Evolutionary conservation across 768 basidiomycete species (phyloP).

Genomic region (Suillus bovinus): DNA sequence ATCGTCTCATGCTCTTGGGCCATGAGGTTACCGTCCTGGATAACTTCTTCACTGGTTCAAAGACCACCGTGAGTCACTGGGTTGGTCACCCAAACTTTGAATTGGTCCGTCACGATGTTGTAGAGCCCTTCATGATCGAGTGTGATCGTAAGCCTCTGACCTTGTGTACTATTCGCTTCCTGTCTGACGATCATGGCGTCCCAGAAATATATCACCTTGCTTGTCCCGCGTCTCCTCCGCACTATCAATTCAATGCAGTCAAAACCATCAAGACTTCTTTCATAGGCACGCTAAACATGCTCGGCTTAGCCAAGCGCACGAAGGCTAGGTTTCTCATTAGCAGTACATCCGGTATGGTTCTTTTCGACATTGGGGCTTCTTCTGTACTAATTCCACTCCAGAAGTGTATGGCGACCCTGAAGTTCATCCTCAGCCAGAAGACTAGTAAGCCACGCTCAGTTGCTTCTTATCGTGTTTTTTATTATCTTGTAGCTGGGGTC

Average conservation of each 20-base stretch:
- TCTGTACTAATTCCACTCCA: constrained; percentile 27
- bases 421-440: constrained; percentile 95
- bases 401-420: constrained; percentile 99
- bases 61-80: constrained; percentile 96
- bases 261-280: constrained; percentile 99
- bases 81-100: constrained; percentile 99
- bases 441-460: constrained; percentile 66
- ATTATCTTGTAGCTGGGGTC: constrained; percentile 72
- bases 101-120: constrained; percentile 95
- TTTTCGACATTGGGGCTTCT: neutral
- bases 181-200: neutral
- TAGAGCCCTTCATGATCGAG: constrained; percentile 98
- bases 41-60: constrained; percentile 98
- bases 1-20: constrained; percentile 95
- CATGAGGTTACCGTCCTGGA: constrained; percentile 97
- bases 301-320: constrained; percentile 94
- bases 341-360: constrained; percentile 81
- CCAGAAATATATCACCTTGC: constrained; percentile 97
- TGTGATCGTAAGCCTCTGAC: constrained; percentile 79
- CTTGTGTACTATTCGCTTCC: constrained; percentile 1
- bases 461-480: constrained; percentile 16
- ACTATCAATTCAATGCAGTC: constrained; percentile 97
- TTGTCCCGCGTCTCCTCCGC: constrained; percentile 95
- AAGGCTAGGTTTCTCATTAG: constrained; percentile 97
- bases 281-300: constrained; percentile 98